Base-by-base conservation (phyloP, 768 basidiomycete genomes). In the Nidularia pulvinata region DNA sequence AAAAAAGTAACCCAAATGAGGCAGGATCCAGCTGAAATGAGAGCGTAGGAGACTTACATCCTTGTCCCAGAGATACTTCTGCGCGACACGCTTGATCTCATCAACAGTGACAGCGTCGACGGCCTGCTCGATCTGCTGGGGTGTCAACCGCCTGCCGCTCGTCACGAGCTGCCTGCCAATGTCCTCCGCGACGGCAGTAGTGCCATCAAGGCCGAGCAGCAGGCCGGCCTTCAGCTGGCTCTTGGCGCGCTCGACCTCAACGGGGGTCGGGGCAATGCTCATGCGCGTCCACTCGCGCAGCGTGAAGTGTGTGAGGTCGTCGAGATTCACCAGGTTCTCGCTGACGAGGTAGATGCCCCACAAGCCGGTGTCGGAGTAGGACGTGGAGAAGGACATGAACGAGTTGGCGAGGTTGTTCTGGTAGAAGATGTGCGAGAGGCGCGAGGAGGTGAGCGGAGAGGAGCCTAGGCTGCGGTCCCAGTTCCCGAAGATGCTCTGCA, bases 371-470 rank as follows among this genome's bases (percentile, higher is more conserved):
- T 99, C 97, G 5, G 95, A 94, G 79, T 99, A 99, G 5, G 91
- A 93, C 1, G 96, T 98, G 14, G 94, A 96, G 88, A 98, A 99
- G 50, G 91, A 93, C 93, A 98, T 96, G 89, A 91, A 99, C 54
- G 90, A 93, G 80, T 98, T 99, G 65, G 97, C 97, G 67, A 98
- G 93, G 80, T 93, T 91, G 83, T 98, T 88, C 51, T 82, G 78
- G 36, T 93, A 91, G 63, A 98, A 81, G 70, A 94, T 89, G 71
- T 95, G 90, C 25, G 91, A 91, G 51, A 99, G 87, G 49, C 89
- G 86, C 49, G 94, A 97, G 55, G 92, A 94, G 58, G 96, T 85
- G 51, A 97, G 80, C 22, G 93, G 82, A 2, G 93, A 88, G 47
- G 93, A 85, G 61, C 96, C 97, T 62, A 98, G 86, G 46, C 90